Conservation (phyloP, 805 yeast genomes). For the Ogataea philodendri region DNA sequence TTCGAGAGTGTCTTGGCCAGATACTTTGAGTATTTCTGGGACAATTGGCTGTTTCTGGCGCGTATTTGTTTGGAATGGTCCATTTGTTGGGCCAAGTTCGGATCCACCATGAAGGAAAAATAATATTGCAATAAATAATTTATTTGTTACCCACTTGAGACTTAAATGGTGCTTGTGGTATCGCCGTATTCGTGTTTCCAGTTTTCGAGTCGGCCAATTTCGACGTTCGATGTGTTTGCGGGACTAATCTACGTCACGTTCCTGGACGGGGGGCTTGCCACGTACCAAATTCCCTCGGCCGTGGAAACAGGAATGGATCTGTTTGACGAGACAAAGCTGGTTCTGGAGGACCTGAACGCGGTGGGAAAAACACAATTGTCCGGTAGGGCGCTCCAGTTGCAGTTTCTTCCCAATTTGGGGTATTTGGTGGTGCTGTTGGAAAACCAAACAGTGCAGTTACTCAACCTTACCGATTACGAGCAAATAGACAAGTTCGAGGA, state of each 20-base stretch:
- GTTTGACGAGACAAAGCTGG: slow-evolving; percentile 7
- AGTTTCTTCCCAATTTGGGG: slow-evolving; percentile 32
- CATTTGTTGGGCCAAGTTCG: slow-evolving; percentile 25
- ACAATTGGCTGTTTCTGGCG: slow-evolving; percentile 21
- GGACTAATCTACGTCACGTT: slow-evolving; percentile 24
- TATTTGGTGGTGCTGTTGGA: slow-evolving; percentile 32
- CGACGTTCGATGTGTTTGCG: slow-evolving; percentile 18
- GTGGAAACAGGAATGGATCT: slow-evolving; percentile 1
- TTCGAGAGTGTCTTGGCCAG: slow-evolving; percentile 22
- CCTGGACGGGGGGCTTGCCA: slow-evolving; percentile 20
- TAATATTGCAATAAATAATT: background rate
- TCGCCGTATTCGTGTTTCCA: slow-evolving; percentile 19
- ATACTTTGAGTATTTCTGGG: slow-evolving; percentile 24
- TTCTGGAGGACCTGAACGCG: slow-evolving; percentile 20
- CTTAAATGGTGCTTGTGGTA: slow-evolving; percentile 20
- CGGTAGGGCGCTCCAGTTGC: slow-evolving; percentile 33
- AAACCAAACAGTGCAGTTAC: slow-evolving; percentile 32
- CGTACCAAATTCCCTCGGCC: slow-evolving; percentile 22
- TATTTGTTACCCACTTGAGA: background rate
- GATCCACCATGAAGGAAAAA: slow-evolving; percentile 26
- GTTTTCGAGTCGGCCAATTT: slow-evolving; percentile 16
- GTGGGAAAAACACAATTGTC: slow-evolving; percentile 16
- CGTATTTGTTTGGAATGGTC: slow-evolving; percentile 25
- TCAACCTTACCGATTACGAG: slow-evolving; percentile 30
- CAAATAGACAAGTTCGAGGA: slow-evolving; percentile 33